phyloP scores from a whole-genome alignment of 2,329 filamentous ascomycete genomes.

The Penicillium decumbens region DNA sequence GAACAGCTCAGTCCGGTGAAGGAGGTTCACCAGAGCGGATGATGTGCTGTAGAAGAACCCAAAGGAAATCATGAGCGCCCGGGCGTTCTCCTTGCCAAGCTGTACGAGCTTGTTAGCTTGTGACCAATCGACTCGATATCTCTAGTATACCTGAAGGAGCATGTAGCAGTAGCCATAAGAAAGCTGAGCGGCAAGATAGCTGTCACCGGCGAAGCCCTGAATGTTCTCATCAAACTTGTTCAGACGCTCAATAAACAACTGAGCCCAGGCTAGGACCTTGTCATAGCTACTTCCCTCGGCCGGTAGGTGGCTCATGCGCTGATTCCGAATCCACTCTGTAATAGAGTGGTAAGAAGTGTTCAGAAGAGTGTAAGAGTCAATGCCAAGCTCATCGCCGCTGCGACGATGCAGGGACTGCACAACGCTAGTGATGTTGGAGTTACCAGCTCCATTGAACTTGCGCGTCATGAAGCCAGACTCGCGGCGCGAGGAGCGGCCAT shows the following conservation, averaged over 20 bases:
- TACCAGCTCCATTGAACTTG: constrained; percentile 17
- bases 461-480: constrained; percentile 14
- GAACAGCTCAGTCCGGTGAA: constrained; percentile 48
- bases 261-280: constrained; percentile 40
- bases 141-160: constrained; percentile 44
- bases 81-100: constrained; percentile 20
- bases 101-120: constrained; percentile 6
- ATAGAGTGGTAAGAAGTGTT: constrained; percentile 26
- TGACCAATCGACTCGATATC: neutral
- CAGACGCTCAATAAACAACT: constrained; percentile 37
- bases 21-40: constrained; percentile 39
- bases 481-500: constrained; percentile 17
- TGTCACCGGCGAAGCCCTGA: constrained; percentile 36
- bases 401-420: constrained; percentile 29
- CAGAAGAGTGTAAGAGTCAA: constrained; percentile 26
- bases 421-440: constrained; percentile 28
- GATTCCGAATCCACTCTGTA: constrained; percentile 36
- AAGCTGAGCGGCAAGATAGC: constrained; percentile 44
- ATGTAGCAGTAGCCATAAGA: constrained; percentile 48
- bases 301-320: constrained; percentile 39
- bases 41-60: constrained; percentile 50
- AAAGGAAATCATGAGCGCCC: constrained; percentile 49
- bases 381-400: constrained; percentile 30
- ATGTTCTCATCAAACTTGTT: constrained; percentile 38
- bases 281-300: constrained; percentile 42